Evolutionary conservation across 176 grass and related monocot genomes (phyloP).

Genomic region (Puccinellia tenuiflora): DNA sequence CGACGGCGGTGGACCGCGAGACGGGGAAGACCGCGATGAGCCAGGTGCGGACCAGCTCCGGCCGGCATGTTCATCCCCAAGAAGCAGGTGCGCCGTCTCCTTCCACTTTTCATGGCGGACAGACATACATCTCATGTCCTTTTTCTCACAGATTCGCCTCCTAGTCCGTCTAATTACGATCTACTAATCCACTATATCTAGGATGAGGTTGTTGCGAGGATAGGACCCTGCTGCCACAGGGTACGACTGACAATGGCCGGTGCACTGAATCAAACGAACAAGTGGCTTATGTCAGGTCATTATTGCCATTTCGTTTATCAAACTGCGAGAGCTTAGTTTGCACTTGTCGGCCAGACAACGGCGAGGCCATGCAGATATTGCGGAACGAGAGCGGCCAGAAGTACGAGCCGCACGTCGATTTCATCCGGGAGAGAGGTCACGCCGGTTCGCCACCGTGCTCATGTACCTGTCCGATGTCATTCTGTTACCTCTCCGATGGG

Average conservation of each 20-base stretch:
- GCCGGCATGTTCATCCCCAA: constrained; percentile 44
- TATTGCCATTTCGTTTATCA: not conserved
- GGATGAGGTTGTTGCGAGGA: constrained; percentile 45
- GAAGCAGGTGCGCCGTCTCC: constrained; percentile 29
- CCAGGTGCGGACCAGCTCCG: constrained; percentile 34
- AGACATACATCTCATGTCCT: not conserved
- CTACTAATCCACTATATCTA: too few relatives aligned
- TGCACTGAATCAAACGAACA: not conserved
- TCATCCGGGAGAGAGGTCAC: constrained; percentile 26
- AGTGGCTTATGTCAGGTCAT: not conserved
- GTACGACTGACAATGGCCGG: not conserved
- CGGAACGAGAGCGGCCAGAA: constrained; percentile 44
- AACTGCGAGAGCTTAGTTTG: not conserved
- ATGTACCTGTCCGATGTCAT: constrained; percentile 53
- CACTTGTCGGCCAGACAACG: constrained; percentile 39
- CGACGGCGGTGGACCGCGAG: constrained; percentile 41
- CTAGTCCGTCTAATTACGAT: not conserved
- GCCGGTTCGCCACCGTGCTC: constrained; percentile 53
- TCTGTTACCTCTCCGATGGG: too few relatives aligned
- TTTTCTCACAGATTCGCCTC: not conserved
- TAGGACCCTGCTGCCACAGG: constrained; percentile 59
- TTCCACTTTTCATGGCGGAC: not conserved
- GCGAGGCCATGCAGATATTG: constrained; percentile 48
- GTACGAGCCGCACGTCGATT: constrained; percentile 62
- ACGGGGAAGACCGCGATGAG: constrained; percentile 37